Conservation (phyloP, 2,329 filamentous ascomycete genomes). For the Colletotrichum musae region DNA sequence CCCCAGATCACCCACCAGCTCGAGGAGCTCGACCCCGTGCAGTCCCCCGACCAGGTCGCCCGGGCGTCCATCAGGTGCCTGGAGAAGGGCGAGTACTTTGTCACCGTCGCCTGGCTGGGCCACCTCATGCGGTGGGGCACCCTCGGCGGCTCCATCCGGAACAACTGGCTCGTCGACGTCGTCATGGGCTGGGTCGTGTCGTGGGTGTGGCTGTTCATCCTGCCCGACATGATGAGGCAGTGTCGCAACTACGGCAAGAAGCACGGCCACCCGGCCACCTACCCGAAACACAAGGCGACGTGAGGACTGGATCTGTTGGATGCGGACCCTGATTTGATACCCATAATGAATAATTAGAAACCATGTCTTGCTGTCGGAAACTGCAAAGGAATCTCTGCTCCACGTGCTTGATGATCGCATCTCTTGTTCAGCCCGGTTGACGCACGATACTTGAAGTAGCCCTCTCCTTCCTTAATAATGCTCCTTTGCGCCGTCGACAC, state of each 20-base stretch:
- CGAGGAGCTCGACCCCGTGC: constrained; percentile 85
- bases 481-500: no score
- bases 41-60: constrained; percentile 85
- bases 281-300: constrained; percentile 50
- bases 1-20: constrained; percentile 83
- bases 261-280: constrained; percentile 70
- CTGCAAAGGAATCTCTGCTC: background rate
- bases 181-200: constrained; percentile 65
- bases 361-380: background rate
- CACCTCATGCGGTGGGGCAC: constrained; percentile 76
- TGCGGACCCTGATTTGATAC: constrained; percentile 14
- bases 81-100: constrained; percentile 84
- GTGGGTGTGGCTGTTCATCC: constrained; percentile 71
- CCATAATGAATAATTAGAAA: constrained; percentile 11
- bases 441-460: no score
- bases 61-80: constrained; percentile 77
- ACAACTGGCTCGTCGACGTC: constrained; percentile 73
- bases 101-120: constrained; percentile 82
- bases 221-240: constrained; percentile 69
- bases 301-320: background rate
- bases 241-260: constrained; percentile 70
- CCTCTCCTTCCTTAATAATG: no score
- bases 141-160: constrained; percentile 69
- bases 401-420: no score
- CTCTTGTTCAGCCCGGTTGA: background rate